Evolutionary conservation across 495 filamentous ascomycete genomes (phyloP).

Genomic region (Daldinia bambusicola): DNA sequence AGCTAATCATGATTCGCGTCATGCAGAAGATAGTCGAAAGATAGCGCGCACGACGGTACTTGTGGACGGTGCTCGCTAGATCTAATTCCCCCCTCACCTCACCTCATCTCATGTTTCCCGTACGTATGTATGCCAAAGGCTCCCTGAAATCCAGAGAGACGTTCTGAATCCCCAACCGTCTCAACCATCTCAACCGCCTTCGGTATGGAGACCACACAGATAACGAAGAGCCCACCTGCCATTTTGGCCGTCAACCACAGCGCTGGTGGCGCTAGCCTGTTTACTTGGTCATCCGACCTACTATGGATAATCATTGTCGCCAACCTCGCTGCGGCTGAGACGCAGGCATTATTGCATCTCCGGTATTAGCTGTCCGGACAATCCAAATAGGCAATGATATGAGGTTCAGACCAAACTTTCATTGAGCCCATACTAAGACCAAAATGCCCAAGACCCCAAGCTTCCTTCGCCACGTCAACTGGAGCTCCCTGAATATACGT

Average conservation of each 20-base stretch:
- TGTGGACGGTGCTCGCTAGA: background rate
- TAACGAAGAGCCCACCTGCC: background rate
- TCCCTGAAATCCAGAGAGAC: background rate
- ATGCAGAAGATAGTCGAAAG: background rate
- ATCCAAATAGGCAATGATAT: background rate
- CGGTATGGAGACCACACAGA: background rate
- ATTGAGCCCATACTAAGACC: background rate
- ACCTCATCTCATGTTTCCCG: background rate
- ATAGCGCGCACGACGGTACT: background rate
- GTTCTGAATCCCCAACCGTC: background rate
- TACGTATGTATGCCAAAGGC: background rate
- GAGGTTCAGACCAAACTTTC: background rate
- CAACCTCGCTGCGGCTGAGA: background rate
- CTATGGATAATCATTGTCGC: background rate
- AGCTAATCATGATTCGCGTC: background rate
- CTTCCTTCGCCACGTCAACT: slow-evolving; percentile 4
- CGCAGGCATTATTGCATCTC: background rate
- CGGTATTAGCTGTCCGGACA: background rate
- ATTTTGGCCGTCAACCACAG: background rate
- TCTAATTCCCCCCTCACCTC: background rate
- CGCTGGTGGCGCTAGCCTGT: background rate
- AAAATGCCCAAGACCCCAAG: background rate
- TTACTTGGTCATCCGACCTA: background rate
- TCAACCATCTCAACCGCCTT: background rate
- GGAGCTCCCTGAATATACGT: background rate